Base-by-base conservation (phyloP, 805 yeast species). In the Candida easanensis region DNA sequence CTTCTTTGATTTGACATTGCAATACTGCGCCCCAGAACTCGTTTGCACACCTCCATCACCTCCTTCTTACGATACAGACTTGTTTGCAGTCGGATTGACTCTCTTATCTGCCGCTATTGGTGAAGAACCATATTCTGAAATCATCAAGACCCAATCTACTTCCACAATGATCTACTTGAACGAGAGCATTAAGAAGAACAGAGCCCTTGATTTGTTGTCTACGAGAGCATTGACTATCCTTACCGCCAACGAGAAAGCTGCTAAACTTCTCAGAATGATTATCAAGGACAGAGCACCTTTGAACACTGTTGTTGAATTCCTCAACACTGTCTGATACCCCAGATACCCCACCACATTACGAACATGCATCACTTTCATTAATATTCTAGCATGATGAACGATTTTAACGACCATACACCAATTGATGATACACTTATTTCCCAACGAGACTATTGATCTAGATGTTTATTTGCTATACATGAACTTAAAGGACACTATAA, bases 21-120 rank as follows among this genome's bases (percentile, higher is more conserved):
- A 66, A 32, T 76, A 68, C 54, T 61, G 74, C 9, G 73, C 80
- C 1, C 80, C 80, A 1, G 77, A 72, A 43, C 50, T 76, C 16
- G 42, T 73, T 10, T 31, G 50, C 14, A 40, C 58, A 33, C 56
- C 56, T 11, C 51, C 49, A 17, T 17, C 40, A 0, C 34, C 45
- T 8, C 75, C 72, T 40, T 50, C 53, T 13, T 63, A 45, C 54
- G 55, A 46, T n/a, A 64, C 77, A 3, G 81, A 76, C 44, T 46
- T 71, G 9, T 76, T 64, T 50, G 69, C 79, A 13, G 65, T 65
- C 4, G 81, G 80, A 0, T 51, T 76, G 33, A 63, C 73, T 9
- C 52, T 76, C 9, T 51, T 76, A 26, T 63, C 65, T 39, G 70
- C 74, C 10, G 75, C 73, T 1, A 69, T 71, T 9, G 79, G 79